Percentiles rank a stretch among this genome's conserved stretches.
Evolutionary conservation across 2,329 filamentous ascomycete genomes (phyloP).

Genomic region (Nemania sp.): DNA sequence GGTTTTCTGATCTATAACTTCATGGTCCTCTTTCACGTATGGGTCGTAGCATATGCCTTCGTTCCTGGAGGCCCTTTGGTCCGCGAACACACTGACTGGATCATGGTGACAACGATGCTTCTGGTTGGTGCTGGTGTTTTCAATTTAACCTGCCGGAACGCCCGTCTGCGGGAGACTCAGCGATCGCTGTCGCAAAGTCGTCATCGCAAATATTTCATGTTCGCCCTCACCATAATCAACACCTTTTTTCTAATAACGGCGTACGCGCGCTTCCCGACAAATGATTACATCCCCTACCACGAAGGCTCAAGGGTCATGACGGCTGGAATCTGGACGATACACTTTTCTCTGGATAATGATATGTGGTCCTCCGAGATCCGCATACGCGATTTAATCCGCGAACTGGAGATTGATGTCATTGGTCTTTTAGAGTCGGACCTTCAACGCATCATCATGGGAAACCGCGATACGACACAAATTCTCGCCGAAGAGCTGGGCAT

Average conservation of each 20-base stretch:
- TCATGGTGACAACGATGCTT: conserved; percentile 86
- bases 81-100: conserved; percentile 92
- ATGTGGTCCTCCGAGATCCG: conserved; percentile 98
- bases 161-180: conserved; percentile 45
- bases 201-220: conserved; percentile 56
- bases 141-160: conserved; percentile 61
- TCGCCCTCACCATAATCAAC: conserved; percentile 73
- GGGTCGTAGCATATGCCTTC: conserved; percentile 98
- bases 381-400: conserved; percentile 87
- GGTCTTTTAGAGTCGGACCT: conserved; percentile 92
- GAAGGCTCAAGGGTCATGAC: conserved; percentile 84
- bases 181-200: conserved; percentile 42
- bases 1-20: conserved; percentile 93
- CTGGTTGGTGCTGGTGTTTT: conserved; percentile 84
- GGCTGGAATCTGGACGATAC: conserved; percentile 97
- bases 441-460: conserved; percentile 99
- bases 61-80: conserved; percentile 92
- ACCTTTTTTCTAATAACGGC: conserved; percentile 78
- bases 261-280: conserved; percentile 88
- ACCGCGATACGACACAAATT: conserved; percentile 93
- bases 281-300: conserved; percentile 91
- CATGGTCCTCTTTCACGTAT: conserved; percentile 94
- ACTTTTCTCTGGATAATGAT: conserved; percentile 96
- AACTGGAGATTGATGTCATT: conserved; percentile 95
- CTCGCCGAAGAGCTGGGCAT: conserved; percentile 95